These are phyloP conservation scores for Diaporthe capsici DNA, from an alignment of 2,329 filamentous ascomycete species.

Conservation along the genomic window DNA sequence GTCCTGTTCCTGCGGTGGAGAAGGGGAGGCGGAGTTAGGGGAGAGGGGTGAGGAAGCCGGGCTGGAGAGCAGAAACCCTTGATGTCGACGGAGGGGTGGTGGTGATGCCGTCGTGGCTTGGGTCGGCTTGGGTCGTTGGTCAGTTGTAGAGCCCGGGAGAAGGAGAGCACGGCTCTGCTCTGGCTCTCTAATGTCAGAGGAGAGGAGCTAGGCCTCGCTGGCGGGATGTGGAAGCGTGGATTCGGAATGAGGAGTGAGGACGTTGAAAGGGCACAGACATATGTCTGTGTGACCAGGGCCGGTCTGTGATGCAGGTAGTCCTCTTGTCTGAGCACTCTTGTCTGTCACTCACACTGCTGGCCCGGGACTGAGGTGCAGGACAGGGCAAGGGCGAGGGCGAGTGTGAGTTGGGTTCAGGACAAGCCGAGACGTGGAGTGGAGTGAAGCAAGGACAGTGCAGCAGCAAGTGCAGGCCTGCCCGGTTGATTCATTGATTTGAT, in stretches of 20 bases:
- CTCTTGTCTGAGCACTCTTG: constrained; percentile 21
- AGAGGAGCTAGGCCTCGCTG: constrained; percentile 27
- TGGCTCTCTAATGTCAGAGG: background rate
- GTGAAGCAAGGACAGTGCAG: constrained; percentile 15
- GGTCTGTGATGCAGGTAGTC: constrained; percentile 21
- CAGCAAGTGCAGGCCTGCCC: constrained; percentile 27
- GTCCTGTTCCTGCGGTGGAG: constrained; percentile 1
- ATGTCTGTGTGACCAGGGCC: constrained; percentile 29
- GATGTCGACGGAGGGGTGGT: background rate
- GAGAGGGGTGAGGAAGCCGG: constrained; percentile 17
- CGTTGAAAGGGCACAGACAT: constrained; percentile 37
- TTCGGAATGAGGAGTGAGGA: constrained; percentile 23
- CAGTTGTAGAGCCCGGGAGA: background rate
- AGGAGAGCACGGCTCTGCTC: constrained; percentile 24
- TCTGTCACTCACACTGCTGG: constrained; percentile 10
- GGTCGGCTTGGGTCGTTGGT: background rate
- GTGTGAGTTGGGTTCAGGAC: background rate
- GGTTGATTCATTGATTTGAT: constrained; percentile 27
- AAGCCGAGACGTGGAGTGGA: constrained; percentile 32
- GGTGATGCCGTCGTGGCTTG: constrained; percentile 27
- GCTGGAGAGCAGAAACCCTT: constrained; percentile 8
- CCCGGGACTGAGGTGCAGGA: constrained; percentile 8
- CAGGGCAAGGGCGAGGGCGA: background rate
- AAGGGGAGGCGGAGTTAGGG: background rate
- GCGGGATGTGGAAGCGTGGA: constrained; percentile 17